phyloP scores from a whole-genome alignment of 805 yeast genomes.

The Alloascoidea hylecoeti region DNA sequence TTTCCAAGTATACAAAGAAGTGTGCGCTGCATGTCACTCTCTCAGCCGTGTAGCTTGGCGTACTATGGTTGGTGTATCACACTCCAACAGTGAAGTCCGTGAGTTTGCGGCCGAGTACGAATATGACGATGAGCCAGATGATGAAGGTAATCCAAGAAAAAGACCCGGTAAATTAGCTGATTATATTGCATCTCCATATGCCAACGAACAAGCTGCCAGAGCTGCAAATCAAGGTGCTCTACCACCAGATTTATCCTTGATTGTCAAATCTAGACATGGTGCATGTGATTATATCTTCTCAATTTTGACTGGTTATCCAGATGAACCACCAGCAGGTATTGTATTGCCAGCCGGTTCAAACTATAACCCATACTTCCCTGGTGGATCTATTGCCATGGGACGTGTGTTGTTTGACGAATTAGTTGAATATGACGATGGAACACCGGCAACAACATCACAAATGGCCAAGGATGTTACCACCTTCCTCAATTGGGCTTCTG shows the following conservation, averaged over 20 bases:
- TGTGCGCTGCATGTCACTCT: constrained; percentile 98
- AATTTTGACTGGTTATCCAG: constrained; percentile 96
- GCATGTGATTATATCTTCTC: constrained; percentile 92
- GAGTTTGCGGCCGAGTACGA: constrained; percentile 93
- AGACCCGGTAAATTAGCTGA: constrained; percentile 98
- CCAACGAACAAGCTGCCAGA: constrained; percentile 98
- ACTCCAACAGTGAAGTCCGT: constrained; percentile 79
- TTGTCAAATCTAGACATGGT: constrained; percentile 98
- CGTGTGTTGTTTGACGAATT: constrained; percentile 94
- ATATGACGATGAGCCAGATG: constrained; percentile 93
- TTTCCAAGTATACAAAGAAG: constrained; percentile 96
- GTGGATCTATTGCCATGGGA: constrained; percentile 98
- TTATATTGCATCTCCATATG: constrained; percentile 88
- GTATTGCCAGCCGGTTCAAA: constrained; percentile 84
- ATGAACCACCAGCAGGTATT: constrained; percentile 97
- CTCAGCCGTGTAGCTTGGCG: constrained; percentile 97
- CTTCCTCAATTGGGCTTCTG: constrained; percentile 96
- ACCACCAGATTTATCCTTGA: constrained; percentile 95
- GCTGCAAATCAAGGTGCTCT: constrained; percentile 99
- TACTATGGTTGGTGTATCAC: constrained; percentile 93
- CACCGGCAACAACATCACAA: constrained; percentile 96
- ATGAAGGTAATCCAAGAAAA: constrained; percentile 94
- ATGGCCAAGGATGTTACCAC: constrained; percentile 98
- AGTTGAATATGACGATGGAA: constrained; percentile 98
- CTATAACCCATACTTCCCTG: constrained; percentile 99